phyloP scores from a whole-genome alignment of 441 rosid species.

The Manihot esculenta region DNA sequence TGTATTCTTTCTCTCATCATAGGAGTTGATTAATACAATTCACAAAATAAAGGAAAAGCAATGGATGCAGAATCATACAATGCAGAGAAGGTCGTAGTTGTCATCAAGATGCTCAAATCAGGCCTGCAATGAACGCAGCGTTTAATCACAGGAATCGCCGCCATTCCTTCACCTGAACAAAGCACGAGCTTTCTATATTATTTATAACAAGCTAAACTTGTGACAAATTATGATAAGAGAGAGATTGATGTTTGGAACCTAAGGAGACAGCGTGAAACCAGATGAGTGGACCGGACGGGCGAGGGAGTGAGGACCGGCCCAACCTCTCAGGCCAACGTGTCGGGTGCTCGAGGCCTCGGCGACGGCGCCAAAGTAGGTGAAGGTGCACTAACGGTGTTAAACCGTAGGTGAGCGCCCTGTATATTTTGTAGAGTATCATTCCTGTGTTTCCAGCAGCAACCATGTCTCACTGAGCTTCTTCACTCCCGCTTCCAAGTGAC shows the following conservation, averaged over 20 bases:
- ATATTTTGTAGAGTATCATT: constrained; percentile 49
- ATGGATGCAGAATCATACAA: constrained; percentile 43
- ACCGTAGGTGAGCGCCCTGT: constrained; percentile 62
- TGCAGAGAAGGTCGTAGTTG: constrained; percentile 74
- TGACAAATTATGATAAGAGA: not conserved
- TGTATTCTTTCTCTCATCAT: no score
- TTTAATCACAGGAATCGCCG: constrained; percentile 78
- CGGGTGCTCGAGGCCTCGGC: constrained; percentile 70
- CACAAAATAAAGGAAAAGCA: not conserved
- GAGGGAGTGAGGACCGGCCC: constrained; percentile 62
- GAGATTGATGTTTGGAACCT: constrained; percentile 34
- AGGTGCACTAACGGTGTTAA: constrained; percentile 65
- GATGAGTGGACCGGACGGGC: constrained; percentile 71
- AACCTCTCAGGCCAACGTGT: constrained; percentile 82
- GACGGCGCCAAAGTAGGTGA: constrained; percentile 66
- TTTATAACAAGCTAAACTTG: not conserved
- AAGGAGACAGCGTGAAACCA: constrained; percentile 98
- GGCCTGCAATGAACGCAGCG: constrained; percentile 52
- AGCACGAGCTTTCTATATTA: not conserved
- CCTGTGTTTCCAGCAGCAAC: constrained; percentile 37
- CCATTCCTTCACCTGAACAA: constrained; percentile 86
- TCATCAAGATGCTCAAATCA: constrained; percentile 68
- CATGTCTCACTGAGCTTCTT: constrained; percentile 22
- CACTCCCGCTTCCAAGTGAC: not conserved
- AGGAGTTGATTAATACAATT: no score